phyloP scores from a whole-genome alignment of 768 basidiomycete species.

The Xerocomus potaroensis region DNA sequence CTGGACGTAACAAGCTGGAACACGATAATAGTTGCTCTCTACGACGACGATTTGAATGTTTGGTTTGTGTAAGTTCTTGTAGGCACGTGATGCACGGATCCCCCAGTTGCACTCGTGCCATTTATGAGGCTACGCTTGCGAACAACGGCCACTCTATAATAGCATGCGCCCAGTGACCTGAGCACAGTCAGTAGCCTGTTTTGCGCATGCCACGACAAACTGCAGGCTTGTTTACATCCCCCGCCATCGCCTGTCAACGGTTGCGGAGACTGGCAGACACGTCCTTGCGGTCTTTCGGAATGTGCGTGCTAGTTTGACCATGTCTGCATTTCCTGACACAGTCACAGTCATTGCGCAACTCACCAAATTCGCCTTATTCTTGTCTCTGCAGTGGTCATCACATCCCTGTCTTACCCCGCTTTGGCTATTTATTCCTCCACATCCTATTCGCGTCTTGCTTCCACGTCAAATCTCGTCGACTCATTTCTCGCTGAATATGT shows the following conservation, averaged over 20 bases:
- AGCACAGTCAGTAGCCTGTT: slow-evolving; percentile 8
- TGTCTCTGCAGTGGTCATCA: slow-evolving; percentile 83
- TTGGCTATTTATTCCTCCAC: slow-evolving; percentile 79
- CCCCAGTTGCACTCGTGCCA: background rate
- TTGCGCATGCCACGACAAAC: slow-evolving; percentile 23
- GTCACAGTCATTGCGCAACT: slow-evolving; percentile 75
- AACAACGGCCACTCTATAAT: background rate
- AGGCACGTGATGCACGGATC: slow-evolving; percentile 15
- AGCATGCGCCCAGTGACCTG: slow-evolving; percentile 17
- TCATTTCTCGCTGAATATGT: slow-evolving; percentile 53
- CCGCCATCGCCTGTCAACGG: slow-evolving; percentile 27
- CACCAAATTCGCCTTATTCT: slow-evolving; percentile 89
- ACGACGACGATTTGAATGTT: background rate
- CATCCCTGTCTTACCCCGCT: slow-evolving; percentile 88
- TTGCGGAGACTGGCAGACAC: slow-evolving; percentile 38
- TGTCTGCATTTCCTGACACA: slow-evolving; percentile 6
- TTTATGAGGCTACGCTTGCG: background rate
- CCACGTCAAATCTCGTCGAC: slow-evolving; percentile 55
- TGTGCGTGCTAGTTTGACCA: slow-evolving; percentile 48
- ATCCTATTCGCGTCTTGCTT: slow-evolving; percentile 52
- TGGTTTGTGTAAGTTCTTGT: background rate
- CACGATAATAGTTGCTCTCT: slow-evolving; percentile 7
- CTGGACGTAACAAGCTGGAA: background rate
- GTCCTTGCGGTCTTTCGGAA: slow-evolving; percentile 71
- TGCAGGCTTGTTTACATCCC: slow-evolving; percentile 14